These are phyloP conservation scores for Phytophthora sansomeana DNA, from an alignment of 352 stramenopile species.

Conservation along the genomic window DNA sequence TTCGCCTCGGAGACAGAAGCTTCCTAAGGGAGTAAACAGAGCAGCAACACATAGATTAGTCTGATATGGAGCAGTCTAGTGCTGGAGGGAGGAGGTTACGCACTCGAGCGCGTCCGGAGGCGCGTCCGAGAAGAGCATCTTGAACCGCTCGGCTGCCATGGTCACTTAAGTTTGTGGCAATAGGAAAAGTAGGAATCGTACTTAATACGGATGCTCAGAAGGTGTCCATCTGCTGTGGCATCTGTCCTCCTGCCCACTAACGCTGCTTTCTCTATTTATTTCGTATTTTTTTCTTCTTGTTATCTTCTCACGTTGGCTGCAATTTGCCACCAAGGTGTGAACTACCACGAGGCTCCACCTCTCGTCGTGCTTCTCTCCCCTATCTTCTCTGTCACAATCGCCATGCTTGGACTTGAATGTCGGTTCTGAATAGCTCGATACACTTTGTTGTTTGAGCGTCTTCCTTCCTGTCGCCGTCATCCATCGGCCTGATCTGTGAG, in stretches of 20 bases:
- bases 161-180: neutral
- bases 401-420: neutral
- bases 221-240: constrained; percentile 1
- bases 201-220: neutral
- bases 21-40: constrained; percentile 39
- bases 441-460: neutral
- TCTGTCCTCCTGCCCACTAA: neutral
- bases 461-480: constrained; percentile 1
- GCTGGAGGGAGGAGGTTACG: constrained; percentile 19
- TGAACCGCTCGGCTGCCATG: constrained; percentile 48
- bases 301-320: constrained; percentile 2
- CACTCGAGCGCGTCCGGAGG: constrained; percentile 75
- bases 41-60: neutral
- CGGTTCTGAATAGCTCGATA: neutral
- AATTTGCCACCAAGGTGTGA: constrained; percentile 3
- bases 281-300: constrained; percentile 20
- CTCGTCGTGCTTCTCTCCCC: constrained; percentile 1
- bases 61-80: neutral
- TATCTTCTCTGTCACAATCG: constrained; percentile 16
- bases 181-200: neutral
- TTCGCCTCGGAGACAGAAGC: constrained; percentile 69
- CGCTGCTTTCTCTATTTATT: constrained; percentile 30
- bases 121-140: constrained; percentile 80
- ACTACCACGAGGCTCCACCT: neutral
- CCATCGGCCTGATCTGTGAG: neutral